phyloP scores from a whole-genome alignment of 164 flowering plant species.

The Tetrastigma voinierianum region DNA sequence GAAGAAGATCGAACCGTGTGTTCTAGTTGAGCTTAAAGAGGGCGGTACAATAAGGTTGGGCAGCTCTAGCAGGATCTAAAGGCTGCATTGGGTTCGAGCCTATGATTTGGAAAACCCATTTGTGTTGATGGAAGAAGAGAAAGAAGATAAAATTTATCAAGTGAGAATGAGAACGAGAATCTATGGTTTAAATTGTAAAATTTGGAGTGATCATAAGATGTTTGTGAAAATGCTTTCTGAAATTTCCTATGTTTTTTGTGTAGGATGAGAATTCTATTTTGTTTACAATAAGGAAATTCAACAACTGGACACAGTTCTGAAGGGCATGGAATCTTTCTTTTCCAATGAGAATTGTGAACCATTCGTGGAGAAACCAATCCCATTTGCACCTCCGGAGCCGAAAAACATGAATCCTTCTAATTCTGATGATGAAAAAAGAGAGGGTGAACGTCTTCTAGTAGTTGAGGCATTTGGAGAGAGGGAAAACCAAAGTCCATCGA shows the following conservation, averaged over 20 bases:
- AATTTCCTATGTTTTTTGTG: background rate
- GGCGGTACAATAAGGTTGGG: constrained; percentile 77
- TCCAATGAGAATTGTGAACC: constrained; percentile 18
- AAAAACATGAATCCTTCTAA: no score
- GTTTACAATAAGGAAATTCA: constrained; percentile 16
- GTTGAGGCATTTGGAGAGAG: constrained; percentile 8
- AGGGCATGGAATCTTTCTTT: constrained; percentile 14
- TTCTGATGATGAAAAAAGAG: constrained; percentile 17
- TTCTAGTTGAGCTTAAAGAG: constrained; percentile 59
- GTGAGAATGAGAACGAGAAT: no score
- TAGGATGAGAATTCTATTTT: constrained; percentile 8
- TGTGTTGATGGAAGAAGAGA: constrained; percentile 20
- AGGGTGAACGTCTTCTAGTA: constrained; percentile 1
- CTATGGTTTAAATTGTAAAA: no score
- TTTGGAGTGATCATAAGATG: no score
- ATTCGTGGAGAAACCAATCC: constrained; percentile 14
- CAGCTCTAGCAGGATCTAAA: constrained; percentile 74
- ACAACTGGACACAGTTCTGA: constrained; percentile 12
- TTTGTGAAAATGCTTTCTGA: background rate
- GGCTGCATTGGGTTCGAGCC: constrained; percentile 76
- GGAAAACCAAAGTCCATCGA: constrained; percentile 19
- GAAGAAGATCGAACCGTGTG: constrained; percentile 57
- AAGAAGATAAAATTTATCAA: background rate
- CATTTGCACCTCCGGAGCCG: constrained; percentile 40
- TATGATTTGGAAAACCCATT: constrained; percentile 55